Base-by-base conservation (phyloP, 441 rosid genomes). In the Omphalea diandra region DNA sequence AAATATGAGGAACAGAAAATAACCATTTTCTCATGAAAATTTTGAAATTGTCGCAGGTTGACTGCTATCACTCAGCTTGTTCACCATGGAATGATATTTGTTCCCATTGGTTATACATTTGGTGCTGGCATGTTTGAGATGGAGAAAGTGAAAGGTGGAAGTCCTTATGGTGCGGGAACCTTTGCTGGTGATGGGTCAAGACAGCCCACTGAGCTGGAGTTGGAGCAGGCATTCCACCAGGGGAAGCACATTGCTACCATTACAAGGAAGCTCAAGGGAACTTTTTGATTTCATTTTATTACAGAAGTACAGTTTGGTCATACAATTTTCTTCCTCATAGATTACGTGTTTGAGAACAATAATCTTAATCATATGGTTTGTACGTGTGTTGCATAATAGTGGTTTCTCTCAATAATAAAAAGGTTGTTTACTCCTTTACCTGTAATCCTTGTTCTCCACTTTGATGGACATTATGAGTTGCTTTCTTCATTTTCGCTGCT, bases 81-180 rank as follows among this genome's bases (percentile, higher is more conserved):
- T 38, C 99, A 94, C 87, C 99, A 94, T 3, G 98, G 98, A n/a
- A 89, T 94, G 94, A 67, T 94, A 18, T 94, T 87, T 71, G 94
- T 94, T 26, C 99, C 99, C 0, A 83, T 94, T 10, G 98, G 98
- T 60, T 92, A 92, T 86, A 92, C 98, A 36, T 92, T 94, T 50
- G 99, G 99, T 3, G 98, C 99, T 4, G 98, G 99, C 22, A 94
- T 94, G 99, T 89, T 89, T 8, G 98, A 92, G 88, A 89, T 92
- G 94, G 96, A 94, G 80, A 53, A 82, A 6, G 86, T 94, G 80
- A 92, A 92, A 79, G 98, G 99, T 2, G 99, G 99, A 46, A 87
- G 91, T 56, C 99, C 99, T 2, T 92, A 94, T 4, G 98, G 98
- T 6, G 91, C 99, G 0, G 99, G 99, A 77, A 92, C 98, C 56